Conservation (phyloP, 495 filamentous ascomycete genomes). For the Talaromyces borbonicus region DNA sequence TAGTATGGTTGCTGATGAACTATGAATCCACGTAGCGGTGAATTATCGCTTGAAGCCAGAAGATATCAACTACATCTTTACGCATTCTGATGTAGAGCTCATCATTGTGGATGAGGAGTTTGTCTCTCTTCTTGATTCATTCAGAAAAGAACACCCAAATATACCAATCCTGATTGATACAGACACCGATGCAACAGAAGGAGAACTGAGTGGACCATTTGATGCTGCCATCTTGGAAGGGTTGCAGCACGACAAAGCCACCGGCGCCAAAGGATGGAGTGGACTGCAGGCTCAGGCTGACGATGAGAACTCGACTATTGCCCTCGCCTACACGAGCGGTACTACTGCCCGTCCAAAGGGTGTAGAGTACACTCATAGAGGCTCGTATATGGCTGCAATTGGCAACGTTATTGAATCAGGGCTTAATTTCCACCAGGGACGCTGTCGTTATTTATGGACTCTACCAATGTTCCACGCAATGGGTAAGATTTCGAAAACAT, state of each 20-base stretch:
- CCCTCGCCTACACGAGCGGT: constrained; percentile 86
- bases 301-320: constrained; percentile 71
- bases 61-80: constrained; percentile 85
- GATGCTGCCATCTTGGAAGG: constrained; percentile 79
- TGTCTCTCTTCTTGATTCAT: constrained; percentile 55
- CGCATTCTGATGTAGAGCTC: constrained; percentile 72
- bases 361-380: constrained; percentile 83
- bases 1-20: neutral
- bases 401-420: constrained; percentile 84
- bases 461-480: constrained; percentile 95
- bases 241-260: constrained; percentile 52
- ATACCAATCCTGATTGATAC: constrained; percentile 70
- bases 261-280: constrained; percentile 62
- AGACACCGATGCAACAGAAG: constrained; percentile 72
- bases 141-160: constrained; percentile 43
- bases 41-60: constrained; percentile 85
- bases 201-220: constrained; percentile 67
- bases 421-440: constrained; percentile 55
- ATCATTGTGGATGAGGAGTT: constrained; percentile 85
- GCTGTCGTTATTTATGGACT: constrained; percentile 84
- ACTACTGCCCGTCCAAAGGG: constrained; percentile 91
- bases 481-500: constrained; percentile 36
- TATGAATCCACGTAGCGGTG: constrained; percentile 39
- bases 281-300: constrained; percentile 56
- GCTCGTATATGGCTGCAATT: constrained; percentile 73